phyloP scores from a whole-genome alignment of 768 basidiomycete genomes.

The Naganishia kalamii region DNA sequence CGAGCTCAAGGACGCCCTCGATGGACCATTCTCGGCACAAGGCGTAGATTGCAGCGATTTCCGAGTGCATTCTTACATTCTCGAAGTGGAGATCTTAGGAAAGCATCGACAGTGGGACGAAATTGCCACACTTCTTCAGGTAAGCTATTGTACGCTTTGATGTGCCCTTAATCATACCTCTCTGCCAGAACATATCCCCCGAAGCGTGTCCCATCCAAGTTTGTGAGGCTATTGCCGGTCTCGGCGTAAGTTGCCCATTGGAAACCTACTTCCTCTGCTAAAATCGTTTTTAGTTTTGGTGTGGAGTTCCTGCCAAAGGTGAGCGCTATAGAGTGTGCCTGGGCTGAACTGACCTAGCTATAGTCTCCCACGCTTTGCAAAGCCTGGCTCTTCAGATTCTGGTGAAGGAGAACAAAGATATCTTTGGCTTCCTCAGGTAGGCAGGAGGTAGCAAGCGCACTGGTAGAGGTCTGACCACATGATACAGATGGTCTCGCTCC shows the following conservation, averaged over 20 bases:
- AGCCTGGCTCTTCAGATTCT: not conserved
- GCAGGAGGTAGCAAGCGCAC: not conserved
- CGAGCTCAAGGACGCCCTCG: not conserved
- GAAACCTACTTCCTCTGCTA: not conserved
- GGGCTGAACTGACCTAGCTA: not conserved
- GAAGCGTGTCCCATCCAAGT: not conserved
- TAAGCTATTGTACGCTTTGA: not conserved
- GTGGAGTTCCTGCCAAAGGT: not conserved
- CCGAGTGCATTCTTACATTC: not conserved
- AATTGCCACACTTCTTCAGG: not conserved
- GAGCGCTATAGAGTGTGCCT: not conserved
- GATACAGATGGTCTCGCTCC: not conserved
- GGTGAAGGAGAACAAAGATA: not conserved
- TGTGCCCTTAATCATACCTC: not conserved
- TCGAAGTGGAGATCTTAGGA: conserved; percentile 8
- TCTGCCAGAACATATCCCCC: not conserved
- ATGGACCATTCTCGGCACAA: not conserved
- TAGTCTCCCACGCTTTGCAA: not conserved
- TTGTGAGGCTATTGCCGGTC: conserved; percentile 1
- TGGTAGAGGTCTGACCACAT: no score
- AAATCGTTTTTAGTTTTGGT: not conserved
- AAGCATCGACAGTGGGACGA: not conserved
- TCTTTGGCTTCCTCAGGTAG: not conserved
- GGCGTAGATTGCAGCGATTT: not conserved
- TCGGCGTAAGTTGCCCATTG: not conserved